Evolutionary conservation across 1,284 basidiomycete species (phyloP).

Genomic region (Leccinum holopus): DNA sequence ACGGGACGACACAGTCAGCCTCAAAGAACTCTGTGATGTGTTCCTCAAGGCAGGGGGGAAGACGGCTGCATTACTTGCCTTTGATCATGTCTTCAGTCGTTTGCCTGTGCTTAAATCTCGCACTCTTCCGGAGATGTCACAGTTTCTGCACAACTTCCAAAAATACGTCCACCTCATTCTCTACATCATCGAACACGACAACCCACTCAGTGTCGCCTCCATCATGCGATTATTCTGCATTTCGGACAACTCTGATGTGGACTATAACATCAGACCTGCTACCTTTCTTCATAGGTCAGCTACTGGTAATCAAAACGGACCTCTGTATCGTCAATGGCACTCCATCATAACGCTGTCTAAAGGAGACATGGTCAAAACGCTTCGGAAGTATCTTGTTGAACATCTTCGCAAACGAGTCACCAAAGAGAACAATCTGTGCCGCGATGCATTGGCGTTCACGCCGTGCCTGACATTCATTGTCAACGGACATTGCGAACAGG

Average conservation of each 20-base stretch:
- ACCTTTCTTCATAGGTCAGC: constrained; percentile 28
- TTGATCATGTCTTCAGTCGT: constrained; percentile 26
- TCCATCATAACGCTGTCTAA: constrained; percentile 6
- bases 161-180: constrained; percentile 38
- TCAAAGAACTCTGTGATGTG: constrained; percentile 9
- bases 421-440: constrained; percentile 38
- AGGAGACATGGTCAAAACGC: constrained; percentile 3
- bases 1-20: constrained; percentile 4
- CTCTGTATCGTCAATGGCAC: neutral
- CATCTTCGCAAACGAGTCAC: constrained; percentile 35
- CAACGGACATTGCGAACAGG: constrained; percentile 37
- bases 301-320: neutral
- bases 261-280: constrained; percentile 27
- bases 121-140: constrained; percentile 28
- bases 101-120: constrained; percentile 11
- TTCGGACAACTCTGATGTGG: constrained; percentile 24
- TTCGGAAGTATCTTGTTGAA: constrained; percentile 27
- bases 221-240: constrained; percentile 44
- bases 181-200: constrained; percentile 24
- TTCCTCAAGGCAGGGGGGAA: constrained; percentile 13
- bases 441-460: constrained; percentile 33
- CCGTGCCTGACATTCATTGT: constrained; percentile 42
- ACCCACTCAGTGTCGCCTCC: constrained; percentile 26
- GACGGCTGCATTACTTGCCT: constrained; percentile 21
- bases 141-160: constrained; percentile 36